A percentile compares a stretch with the other conserved stretches of the same genome.
Evolutionary conservation across 306 rosid genomes (phyloP).

Genomic region (Coriaria nepalensis): DNA sequence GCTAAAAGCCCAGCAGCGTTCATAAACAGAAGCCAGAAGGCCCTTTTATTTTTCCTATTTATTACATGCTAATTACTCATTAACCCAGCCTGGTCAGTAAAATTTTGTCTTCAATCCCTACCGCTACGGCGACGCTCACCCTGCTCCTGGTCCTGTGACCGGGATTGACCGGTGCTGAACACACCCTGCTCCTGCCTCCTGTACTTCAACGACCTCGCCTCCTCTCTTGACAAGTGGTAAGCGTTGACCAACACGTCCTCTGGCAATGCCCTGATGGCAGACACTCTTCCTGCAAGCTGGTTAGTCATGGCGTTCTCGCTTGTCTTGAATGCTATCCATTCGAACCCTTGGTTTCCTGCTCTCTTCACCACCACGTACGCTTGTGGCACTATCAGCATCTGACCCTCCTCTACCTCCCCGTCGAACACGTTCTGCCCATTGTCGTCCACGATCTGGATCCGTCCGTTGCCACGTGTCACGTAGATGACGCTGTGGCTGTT

Average conservation of each 20-base stretch:
- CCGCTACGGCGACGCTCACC: no score
- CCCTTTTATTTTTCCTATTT: no score
- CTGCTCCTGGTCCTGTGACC: neutral
- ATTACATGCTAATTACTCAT: no score
- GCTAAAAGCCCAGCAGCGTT: no score
- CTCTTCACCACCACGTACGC: conserved; percentile 16
- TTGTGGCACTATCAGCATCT: conserved; percentile 20
- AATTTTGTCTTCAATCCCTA: no score
- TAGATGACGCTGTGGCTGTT: conserved; percentile 15
- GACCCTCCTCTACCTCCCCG: conserved; percentile 18
- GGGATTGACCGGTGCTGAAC: conserved; percentile 13
- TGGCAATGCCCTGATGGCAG: conserved; percentile 15
- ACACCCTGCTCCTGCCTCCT: conserved; percentile 11
- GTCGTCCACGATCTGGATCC: conserved; percentile 16
- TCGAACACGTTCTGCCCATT: conserved; percentile 14
- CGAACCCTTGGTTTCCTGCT: conserved; percentile 18
- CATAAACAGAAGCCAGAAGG: no score
- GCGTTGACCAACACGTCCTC: conserved; percentile 7
- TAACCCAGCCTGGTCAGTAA: no score
- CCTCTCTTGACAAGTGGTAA: conserved; percentile 9
- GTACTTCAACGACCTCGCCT: conserved; percentile 16
- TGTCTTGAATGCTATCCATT: conserved; percentile 25
- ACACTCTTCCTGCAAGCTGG: conserved; percentile 16
- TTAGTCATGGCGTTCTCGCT: conserved; percentile 15
- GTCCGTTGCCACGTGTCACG: conserved; percentile 15